These are phyloP conservation scores for Sequoiadendron giganteum DNA, from an alignment of 75 land plant species.

Conservation along the genomic window DNA sequence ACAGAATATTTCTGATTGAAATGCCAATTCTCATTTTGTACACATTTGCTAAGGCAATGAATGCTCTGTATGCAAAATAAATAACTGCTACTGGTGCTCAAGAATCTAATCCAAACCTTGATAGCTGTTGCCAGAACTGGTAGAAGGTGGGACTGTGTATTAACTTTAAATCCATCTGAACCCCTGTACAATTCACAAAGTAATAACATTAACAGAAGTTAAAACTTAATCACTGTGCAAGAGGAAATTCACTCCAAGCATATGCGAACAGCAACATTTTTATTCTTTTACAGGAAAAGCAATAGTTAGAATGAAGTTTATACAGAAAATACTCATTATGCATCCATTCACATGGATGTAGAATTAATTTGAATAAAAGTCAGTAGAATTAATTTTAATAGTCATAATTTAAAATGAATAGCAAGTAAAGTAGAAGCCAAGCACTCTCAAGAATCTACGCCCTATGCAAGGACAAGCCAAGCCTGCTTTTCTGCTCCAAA, in stretches of 20 bases:
- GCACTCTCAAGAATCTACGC: neutral
- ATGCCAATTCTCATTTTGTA: neutral
- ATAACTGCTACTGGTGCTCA: neutral
- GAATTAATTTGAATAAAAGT: neutral
- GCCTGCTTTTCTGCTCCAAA: neutral
- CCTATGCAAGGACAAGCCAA: neutral
- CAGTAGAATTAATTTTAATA: neutral
- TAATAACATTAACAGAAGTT: neutral
- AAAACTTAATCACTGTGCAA: neutral
- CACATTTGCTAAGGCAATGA: neutral
- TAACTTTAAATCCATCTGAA: constrained; percentile 90
- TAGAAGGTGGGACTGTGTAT: constrained; percentile 81
- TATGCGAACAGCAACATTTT: neutral
- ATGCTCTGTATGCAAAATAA: neutral
- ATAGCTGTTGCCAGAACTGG: constrained; percentile 90
- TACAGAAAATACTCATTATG: neutral
- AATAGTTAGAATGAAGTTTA: neutral
- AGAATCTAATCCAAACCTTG: constrained; percentile 44
- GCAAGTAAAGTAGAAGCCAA: neutral
- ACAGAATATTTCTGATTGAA: neutral
- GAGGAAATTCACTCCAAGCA: neutral
- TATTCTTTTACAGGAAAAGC: neutral
- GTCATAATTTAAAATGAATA: neutral
- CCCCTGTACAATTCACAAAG: constrained; percentile 33
- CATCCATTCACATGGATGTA: neutral